Evolutionary conservation across 345 rosid species (phyloP), one percentile per base, ranked within the genome.

Genomic region (Hibiscus tridactylites): DNA sequence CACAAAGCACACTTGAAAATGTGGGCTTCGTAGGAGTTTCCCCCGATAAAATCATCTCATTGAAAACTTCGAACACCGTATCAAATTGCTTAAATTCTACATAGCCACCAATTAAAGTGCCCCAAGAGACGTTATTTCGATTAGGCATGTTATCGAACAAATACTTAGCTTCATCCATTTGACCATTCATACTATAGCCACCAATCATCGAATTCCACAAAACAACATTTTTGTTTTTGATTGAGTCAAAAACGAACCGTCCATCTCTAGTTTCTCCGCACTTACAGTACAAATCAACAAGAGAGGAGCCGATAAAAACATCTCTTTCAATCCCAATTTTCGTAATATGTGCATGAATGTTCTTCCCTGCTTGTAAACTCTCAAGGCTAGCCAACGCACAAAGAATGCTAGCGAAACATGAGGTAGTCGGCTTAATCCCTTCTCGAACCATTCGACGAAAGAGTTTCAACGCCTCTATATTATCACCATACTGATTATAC

Each of bases 251-350:
- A 56, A 86, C 74, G 54, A 75, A 31, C 50, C 83, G 77, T n/a
- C 82, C 90, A 35, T 76, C 78, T 53, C 47, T 67, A 26, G 77
- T 80, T 70, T 84, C 67, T 39, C 84, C 81, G 54, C 87, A 82
- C 73, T 80, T 86, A 70, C 88, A 76, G 68, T 88, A 88, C 56
- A 88, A 71, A 15, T 88, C 90, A 73, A 88, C 72, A 12, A 86
- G 79, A 73, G 85, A 74, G 66, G 83, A 80, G 37, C 77, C 16
- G 11, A 84, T 35, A 47, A 74, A 88, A 52, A 79, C 73, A 76
- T 83, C 78, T 65, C 67, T 74, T 3, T 12, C 74, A 17, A 84
- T 52, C 70, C 90, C 88, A 65, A 71, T 60, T 73, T 81, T 86
- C 13, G 74, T 17, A 53, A 79, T 75, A 54, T 76, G 77, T 52